Base-by-base conservation (phyloP, 106 monocot species). In the Allium sativum region DNA sequence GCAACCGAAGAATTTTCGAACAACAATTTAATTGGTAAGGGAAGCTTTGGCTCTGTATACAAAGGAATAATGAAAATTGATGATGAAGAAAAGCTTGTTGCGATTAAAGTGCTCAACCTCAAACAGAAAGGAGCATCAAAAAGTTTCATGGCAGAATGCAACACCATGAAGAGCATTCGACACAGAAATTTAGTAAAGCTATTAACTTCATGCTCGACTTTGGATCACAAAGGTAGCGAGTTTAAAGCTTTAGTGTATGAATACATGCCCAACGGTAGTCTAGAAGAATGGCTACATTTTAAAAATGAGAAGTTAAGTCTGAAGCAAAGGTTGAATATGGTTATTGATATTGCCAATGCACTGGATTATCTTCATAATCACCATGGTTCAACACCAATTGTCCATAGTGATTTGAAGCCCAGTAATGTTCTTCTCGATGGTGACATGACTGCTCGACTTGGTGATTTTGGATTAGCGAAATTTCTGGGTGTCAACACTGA, bases 141-240 rank as follows among this genome's bases (percentile, higher is more conserved):
- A 55, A 77, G 70, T 56, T 84, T 84, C 42, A 52, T 70, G 31
- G 74, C 79, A 16, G 80, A 84, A 71, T 80, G 84, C 41, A 65
- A 76, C n/a, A 73, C 68, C 12, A 63, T 84, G 53, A 72, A 69
- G 67, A 76, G 75, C 48, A 52, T 76, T 40, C 59, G 76, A 2
- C 84, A 84, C 61, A 54, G 79, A 3, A 84, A 84, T 67, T 77
- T 84, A 9, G 40, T 79, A 17, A 76, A 68, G 60, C 62, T 84
- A 13, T 16, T 77, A 48, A 84, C 80, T 20, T 41, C 19, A 21
- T 78, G 82, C 51, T 71, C 71, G 8, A 75, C 71, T 43, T 51
- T 60, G 10, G 74, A 82, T 56, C 61, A 22, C 59, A 42, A 22
- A 21, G 79, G 78, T 0, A 65, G 74, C 40, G 75, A 75, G 2